Conservation (phyloP, 441 rosid species). For the Adansonia madagascariensis region DNA sequence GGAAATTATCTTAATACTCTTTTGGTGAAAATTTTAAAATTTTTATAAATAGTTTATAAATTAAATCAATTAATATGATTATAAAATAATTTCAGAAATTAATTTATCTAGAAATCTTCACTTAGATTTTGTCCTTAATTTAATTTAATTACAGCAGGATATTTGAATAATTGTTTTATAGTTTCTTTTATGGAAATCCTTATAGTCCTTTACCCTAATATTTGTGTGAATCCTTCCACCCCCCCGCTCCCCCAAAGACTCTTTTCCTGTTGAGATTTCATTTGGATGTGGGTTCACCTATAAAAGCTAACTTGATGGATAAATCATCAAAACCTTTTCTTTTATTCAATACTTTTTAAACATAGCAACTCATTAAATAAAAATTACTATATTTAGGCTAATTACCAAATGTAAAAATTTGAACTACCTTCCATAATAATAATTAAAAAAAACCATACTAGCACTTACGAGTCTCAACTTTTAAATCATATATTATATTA, state of each 20-base stretch:
- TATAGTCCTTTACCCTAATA: neutral
- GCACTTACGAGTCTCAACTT: neutral
- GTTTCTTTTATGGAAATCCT: neutral
- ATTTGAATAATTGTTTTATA: too few species aligned
- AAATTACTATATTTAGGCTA: neutral
- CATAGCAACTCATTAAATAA: neutral
- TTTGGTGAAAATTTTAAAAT: neutral
- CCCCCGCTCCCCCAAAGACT: neutral
- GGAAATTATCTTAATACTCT: neutral
- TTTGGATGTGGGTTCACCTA: constrained; percentile 13
- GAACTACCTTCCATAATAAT: neutral
- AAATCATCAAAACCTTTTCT: neutral
- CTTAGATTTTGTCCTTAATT: neutral
- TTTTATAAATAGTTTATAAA: too few species aligned
- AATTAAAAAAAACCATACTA: too few species aligned
- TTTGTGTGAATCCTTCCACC: neutral
- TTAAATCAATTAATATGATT: too few species aligned
- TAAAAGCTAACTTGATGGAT: neutral
- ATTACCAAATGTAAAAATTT: neutral
- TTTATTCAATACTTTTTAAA: neutral
- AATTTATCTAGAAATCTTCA: neutral
- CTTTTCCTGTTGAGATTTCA: neutral
- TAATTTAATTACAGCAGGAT: neutral
- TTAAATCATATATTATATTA: neutral
- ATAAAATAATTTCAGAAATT: too few species aligned